Conservation (phyloP, 208 protist genomes). For the Acanthamoeba divionensis region DNA sequence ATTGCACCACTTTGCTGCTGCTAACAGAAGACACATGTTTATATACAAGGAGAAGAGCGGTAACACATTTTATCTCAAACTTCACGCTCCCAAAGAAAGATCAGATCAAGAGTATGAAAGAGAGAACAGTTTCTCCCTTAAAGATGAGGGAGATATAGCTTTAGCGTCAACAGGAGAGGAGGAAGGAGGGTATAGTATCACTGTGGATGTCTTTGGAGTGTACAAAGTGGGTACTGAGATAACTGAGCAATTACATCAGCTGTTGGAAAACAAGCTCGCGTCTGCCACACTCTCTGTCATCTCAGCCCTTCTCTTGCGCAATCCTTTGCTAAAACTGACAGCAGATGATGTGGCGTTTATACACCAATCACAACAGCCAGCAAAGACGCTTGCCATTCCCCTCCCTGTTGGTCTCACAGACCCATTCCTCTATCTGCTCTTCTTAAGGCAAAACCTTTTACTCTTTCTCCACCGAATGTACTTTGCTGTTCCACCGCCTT, state of each 20-base stretch:
- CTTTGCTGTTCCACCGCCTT: background rate
- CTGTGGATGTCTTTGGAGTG: conserved; percentile 48
- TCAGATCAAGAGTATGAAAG: background rate
- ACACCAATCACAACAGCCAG: background rate
- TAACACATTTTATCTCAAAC: conserved; percentile 20
- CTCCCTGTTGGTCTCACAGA: conserved; percentile 2
- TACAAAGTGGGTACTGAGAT: conserved; percentile 37
- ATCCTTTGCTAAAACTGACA: conserved; percentile 46
- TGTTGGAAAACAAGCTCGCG: conserved; percentile 3
- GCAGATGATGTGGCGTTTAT: conserved; percentile 33
- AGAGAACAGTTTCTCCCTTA: background rate
- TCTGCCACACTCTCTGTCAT: conserved; percentile 11
- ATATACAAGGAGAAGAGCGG: conserved; percentile 47
- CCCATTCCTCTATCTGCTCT: conserved; percentile 33
- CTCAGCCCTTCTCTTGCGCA: conserved; percentile 36
- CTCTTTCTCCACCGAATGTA: conserved; percentile 43
- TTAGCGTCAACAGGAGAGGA: background rate
- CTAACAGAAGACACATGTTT: conserved; percentile 41
- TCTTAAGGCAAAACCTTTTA: conserved; percentile 39
- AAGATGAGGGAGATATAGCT: background rate
- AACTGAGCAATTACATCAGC: conserved; percentile 27
- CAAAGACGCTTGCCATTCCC: background rate
- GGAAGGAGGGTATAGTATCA: background rate
- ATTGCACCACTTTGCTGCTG: conserved; percentile 36
- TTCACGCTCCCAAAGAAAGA: background rate